These are phyloP conservation scores for Sisymbrium altissimum DNA, from an alignment of 345 rosid genomes.

Conservation along the genomic window DNA sequence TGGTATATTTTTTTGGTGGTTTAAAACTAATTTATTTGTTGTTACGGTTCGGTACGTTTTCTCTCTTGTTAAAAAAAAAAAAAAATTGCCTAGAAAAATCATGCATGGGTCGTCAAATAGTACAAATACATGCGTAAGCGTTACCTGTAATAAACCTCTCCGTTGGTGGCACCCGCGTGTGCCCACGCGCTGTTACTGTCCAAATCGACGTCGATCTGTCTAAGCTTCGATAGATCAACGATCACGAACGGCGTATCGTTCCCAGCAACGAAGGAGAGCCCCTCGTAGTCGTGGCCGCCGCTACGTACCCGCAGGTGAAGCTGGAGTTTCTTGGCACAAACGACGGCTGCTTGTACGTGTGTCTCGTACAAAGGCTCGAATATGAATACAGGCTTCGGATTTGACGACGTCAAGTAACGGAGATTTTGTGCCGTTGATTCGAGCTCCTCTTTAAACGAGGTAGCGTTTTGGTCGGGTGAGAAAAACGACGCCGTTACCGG, in stretches of 20 bases:
- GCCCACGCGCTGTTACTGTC: slow-evolving; percentile 63
- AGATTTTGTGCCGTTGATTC: slow-evolving; percentile 52
- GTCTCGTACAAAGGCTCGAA: slow-evolving; percentile 52
- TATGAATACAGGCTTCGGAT: slow-evolving; percentile 63
- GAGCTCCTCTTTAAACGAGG: slow-evolving; percentile 42
- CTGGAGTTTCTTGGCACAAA: slow-evolving; percentile 48
- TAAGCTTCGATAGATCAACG: slow-evolving; percentile 52
- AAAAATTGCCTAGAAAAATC: background rate
- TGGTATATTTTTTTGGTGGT: background rate
- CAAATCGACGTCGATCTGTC: slow-evolving; percentile 49
- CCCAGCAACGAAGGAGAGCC: slow-evolving; percentile 52
- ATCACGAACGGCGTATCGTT: slow-evolving; percentile 53
- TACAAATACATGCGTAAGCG: background rate
- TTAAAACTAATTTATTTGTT: background rate
- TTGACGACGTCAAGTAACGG: slow-evolving; percentile 43
- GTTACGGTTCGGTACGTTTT: too few species aligned
- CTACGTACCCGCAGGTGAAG: slow-evolving; percentile 57
- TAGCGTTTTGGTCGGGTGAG: slow-evolving; percentile 40
- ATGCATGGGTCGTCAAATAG: background rate
- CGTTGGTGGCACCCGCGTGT: slow-evolving; percentile 71
- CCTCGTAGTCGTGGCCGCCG: slow-evolving; percentile 80
- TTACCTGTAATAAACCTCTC: slow-evolving; percentile 52
- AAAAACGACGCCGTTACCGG: slow-evolving; percentile 36
- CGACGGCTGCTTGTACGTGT: slow-evolving; percentile 65
- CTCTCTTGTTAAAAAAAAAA: background rate